Evolutionary conservation across 2,329 filamentous ascomycete species (phyloP), one percentile per base, ranked within the genome.

Genomic region (Fusarium bactridioides): DNA sequence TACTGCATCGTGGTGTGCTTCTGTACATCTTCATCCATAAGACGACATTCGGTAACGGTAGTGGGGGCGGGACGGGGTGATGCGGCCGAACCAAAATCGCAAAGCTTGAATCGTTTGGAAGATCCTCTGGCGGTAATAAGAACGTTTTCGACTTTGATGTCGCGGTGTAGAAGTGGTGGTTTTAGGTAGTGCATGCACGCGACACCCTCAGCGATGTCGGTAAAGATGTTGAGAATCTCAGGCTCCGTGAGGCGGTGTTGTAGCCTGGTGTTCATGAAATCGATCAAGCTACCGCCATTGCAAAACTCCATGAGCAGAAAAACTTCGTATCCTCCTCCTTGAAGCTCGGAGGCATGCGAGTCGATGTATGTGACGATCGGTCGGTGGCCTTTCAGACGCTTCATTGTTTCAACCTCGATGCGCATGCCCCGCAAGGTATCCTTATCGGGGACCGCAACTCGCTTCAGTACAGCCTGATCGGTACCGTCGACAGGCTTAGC

Each of bases 151-250:
- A 99, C 95, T 84, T 99, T 99, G 71, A 99, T 85, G 82, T 99
- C 96, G 72, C 96, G 90, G 82, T 99, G 96, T 65, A 99, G 87
- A 61, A 99, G 84, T 55, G 96, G 91, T 10, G 96, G 96, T 83
- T 97, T 97, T 54, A 99, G 90, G 82, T 99, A 99, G 83, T 99
- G 96, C 96, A 99, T 99, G 81, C 94, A 97, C 35, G 96, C 96
- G 48, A 99, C 94, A 41, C 96, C 96, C 84, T 98, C 95, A 53
- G 95, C 93, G 61, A 98, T 94, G 81, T 99, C 96, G 57, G 92
- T 92, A 83, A 99, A 98, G 82, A 99, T 98, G 85, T 95, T 93
- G 77, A 99, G 86, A 76, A 99, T 97, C 86, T 99, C 96, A 55
- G 96, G 95, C 84, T 99, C 96, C 40, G 95, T 99, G 82, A 99